A percentile compares a stretch with the other conserved stretches of the same genome.
phyloP scores from a whole-genome alignment of 2,329 filamentous ascomycete genomes.

The Hymenoscyphus fructigenus region DNA sequence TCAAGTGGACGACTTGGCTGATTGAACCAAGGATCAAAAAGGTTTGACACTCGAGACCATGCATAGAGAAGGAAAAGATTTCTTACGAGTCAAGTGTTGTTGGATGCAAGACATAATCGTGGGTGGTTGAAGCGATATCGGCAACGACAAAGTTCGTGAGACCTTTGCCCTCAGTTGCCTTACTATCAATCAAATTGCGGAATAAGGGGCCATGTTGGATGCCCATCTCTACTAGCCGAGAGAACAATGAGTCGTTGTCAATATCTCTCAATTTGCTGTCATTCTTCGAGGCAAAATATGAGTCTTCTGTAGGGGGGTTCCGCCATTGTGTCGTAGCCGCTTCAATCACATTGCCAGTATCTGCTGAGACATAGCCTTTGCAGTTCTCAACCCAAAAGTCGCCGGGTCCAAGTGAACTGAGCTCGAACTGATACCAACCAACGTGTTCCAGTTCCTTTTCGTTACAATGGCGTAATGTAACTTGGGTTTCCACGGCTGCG shows the following conservation, averaged over 20 bases:
- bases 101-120: neutral
- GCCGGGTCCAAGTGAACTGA: slow-evolving; percentile 27
- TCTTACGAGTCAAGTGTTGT: slow-evolving; percentile 6
- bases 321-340: neutral
- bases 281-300: too few relatives aligned
- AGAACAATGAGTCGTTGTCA: slow-evolving; percentile 30
- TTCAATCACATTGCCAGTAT: neutral
- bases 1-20: too few relatives aligned
- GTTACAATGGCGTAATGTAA: slow-evolving; percentile 26
- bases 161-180: neutral
- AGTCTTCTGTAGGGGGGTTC: too few relatives aligned
- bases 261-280: neutral
- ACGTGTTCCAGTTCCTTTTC: slow-evolving; percentile 30
- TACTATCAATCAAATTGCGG: slow-evolving; percentile 33
- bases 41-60: too few relatives aligned
- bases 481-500: slow-evolving; percentile 45
- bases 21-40: too few relatives aligned
- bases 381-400: slow-evolving; percentile 39
- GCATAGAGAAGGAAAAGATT: too few relatives aligned
- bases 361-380: slow-evolving; percentile 31
- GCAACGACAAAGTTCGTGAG: slow-evolving; percentile 2
- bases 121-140: slow-evolving; percentile 37
- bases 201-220: slow-evolving; percentile 43
- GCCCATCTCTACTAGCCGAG: slow-evolving; percentile 38
- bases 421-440: slow-evolving; percentile 36